Base-by-base conservation (phyloP, 345 rosid species). In the Kandelia obovata region DNA sequence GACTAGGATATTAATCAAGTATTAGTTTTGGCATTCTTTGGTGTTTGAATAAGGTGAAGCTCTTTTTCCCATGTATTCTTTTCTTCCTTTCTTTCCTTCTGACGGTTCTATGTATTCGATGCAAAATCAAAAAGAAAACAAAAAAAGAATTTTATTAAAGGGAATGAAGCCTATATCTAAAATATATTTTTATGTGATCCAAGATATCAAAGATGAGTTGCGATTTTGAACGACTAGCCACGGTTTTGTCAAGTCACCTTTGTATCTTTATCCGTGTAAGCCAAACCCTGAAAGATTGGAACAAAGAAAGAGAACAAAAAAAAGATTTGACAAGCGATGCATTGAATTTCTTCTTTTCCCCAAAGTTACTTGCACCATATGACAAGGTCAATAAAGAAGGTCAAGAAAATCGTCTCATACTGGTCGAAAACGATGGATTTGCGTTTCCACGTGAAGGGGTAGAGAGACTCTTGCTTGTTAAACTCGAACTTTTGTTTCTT, bases 351-450 rank as follows among this genome's bases (percentile, higher is more conserved):
- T 39, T 55, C 26, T 31, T 11, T 6, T 21, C 21, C 70, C 49
- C 69, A 62, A 64, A 61, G 65, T 72, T 66, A 70, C 76, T 70
- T 75, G 68, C 6, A 37, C 15, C 37, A 52, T 2, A n/a, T n/a
- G 70, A 74, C 59, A 21, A 1, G 49, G 65, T 68, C 46, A 39
- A 34, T 61, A 57, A 35, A 61, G 35, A 51, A 68, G 21, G 81
- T 75, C 80, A 74, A 77, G 68, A 73, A 79, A 65, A 71, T 43
- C 76, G 78, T 74, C 77, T 58, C 0, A 34, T n/a, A 39, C 70
- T 39, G 62, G 31, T 65, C 58, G 52, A 70, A 53, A 23, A 39
- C 2, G 23, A 47, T 2, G 31, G 63, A 2, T 31, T 31, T 59
- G 15, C 20, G n/a, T 30, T 59, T 32, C 53, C 78, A 67, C 65